phyloP scores from a whole-genome alignment of 129 eudicot species.

The Tagetes erecta region DNA sequence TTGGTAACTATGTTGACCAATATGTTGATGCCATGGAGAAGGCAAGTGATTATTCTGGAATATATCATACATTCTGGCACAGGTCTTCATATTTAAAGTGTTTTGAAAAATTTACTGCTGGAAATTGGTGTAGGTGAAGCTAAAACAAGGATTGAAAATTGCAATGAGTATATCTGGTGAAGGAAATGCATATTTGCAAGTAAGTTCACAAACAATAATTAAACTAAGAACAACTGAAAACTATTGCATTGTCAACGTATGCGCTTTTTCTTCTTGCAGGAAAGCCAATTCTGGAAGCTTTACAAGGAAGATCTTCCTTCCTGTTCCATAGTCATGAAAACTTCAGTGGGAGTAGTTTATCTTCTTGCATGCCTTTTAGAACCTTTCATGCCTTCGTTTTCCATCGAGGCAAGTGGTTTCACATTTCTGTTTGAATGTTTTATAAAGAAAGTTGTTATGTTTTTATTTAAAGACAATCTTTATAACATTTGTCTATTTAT shows the following conservation, averaged over 20 bases:
- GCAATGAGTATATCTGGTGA: slow-evolving; percentile 75
- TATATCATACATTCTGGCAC: no score
- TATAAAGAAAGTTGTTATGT: not conserved
- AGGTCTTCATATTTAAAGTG: no score
- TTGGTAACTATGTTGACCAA: slow-evolving; percentile 59
- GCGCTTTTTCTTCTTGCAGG: slow-evolving; percentile 43
- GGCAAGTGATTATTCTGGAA: slow-evolving; percentile 33
- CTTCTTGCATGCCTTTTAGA: slow-evolving; percentile 86
- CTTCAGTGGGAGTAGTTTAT: slow-evolving; percentile 86
- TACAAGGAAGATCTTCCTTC: slow-evolving; percentile 75
- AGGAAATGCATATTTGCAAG: slow-evolving; percentile 89
- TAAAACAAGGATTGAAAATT: slow-evolving; percentile 71
- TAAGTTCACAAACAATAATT: slow-evolving; percentile 19
- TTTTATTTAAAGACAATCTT: not conserved
- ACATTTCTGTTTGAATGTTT: not conserved
- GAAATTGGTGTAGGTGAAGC: slow-evolving; percentile 51
- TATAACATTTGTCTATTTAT: not conserved
- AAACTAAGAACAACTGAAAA: not conserved
- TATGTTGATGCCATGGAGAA: slow-evolving; percentile 85
- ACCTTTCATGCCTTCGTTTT: slow-evolving; percentile 93
- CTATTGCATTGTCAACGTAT: not conserved
- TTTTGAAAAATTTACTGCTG: slow-evolving; percentile 49
- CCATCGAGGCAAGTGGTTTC: slow-evolving; percentile 61
- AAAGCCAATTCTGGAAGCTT: slow-evolving; percentile 94
- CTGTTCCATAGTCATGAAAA: slow-evolving; percentile 85